These are phyloP conservation scores for Calonectria montana DNA, from an alignment of 2,329 filamentous ascomycete genomes.

Conservation along the genomic window DNA sequence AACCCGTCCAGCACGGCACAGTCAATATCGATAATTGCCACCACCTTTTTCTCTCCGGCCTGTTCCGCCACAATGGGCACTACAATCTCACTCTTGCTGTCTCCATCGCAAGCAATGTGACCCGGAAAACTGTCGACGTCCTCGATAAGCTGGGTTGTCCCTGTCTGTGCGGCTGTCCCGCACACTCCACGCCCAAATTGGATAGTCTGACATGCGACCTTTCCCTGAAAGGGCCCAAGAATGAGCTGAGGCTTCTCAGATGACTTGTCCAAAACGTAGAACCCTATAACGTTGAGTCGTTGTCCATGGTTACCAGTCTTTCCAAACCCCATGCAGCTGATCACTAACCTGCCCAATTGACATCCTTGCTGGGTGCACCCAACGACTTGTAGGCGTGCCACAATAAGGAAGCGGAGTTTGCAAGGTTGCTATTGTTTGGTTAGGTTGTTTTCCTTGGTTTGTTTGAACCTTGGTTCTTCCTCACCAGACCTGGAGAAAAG, in stretches of 20 bases:
- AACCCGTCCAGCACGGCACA: conserved; percentile 77
- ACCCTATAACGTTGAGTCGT: conserved; percentile 61
- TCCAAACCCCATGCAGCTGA: not conserved
- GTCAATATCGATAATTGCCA: conserved; percentile 85
- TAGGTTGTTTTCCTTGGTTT: conserved; percentile 5
- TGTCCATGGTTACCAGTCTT: conserved; percentile 19
- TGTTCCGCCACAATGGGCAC: conserved; percentile 71
- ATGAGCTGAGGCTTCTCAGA: conserved; percentile 67
- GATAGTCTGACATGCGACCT: conserved; percentile 84
- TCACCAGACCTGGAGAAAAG: conserved; percentile 41
- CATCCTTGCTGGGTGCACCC: conserved; percentile 70
- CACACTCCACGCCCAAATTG: conserved; percentile 80
- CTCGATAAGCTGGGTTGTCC: conserved; percentile 72
- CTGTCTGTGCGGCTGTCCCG: conserved; percentile 72
- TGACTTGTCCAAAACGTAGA: conserved; percentile 74
- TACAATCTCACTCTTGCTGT: conserved; percentile 83
- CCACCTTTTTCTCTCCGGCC: conserved; percentile 58
- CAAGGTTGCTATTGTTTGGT: conserved; percentile 71
- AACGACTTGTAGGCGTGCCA: conserved; percentile 85
- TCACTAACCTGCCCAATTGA: conserved; percentile 79
- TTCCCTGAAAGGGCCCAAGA: conserved; percentile 83
- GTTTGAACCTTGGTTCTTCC: not conserved
- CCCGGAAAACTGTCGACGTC: conserved; percentile 82
- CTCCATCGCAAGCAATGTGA: conserved; percentile 85
- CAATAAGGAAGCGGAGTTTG: conserved; percentile 79